Percentiles rank a stretch among this genome's conserved stretches.
phyloP scores from a whole-genome alignment of 2,329 filamentous ascomycete species.

The Ascochyta clinopodiicola region DNA sequence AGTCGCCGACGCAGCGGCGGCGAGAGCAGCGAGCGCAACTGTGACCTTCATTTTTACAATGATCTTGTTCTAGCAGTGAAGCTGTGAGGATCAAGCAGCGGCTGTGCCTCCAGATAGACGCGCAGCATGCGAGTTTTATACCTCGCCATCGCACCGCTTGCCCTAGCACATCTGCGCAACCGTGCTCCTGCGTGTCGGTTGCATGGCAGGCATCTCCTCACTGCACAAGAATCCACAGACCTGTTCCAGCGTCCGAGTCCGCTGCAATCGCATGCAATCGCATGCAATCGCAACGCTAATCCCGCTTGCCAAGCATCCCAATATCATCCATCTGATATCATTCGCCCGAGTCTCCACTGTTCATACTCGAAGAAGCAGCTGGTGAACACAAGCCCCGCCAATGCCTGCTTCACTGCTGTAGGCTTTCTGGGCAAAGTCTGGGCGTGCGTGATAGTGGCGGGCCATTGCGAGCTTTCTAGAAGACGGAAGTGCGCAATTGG shows the following conservation, averaged over 20 bases:
- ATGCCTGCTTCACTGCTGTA: conserved; percentile 21
- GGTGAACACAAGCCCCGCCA: conserved; percentile 17
- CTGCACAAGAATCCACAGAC: conserved; percentile 3
- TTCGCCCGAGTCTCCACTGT: conserved; percentile 10
- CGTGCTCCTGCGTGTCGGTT: conserved; percentile 4
- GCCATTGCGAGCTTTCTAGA: conserved; percentile 7
- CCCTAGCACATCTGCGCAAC: conserved; percentile 8
- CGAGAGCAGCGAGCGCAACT: conserved; percentile 31
- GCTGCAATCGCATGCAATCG: conserved; percentile 3
- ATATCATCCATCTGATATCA: conserved; percentile 10
- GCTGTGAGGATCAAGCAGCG: conserved; percentile 10
- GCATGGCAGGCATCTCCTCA: conserved; percentile 2
- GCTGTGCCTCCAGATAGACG: conserved; percentile 1
- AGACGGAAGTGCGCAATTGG: conserved; percentile 3
- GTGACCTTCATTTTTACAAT: conserved; percentile 29
- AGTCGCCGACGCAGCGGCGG: conserved; percentile 26
- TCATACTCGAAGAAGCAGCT: conserved; percentile 16
- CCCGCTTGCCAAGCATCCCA: conserved; percentile 12
- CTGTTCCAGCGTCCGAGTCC: conserved; percentile 12
- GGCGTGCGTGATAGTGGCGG: conserved; percentile 23
- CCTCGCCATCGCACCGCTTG: neutral
- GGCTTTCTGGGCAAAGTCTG: conserved; percentile 20
- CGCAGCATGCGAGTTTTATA: conserved; percentile 7
- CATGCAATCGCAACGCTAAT: neutral
- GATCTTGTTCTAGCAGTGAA: conserved; percentile 8